Base-by-base conservation (phyloP, 2,329 filamentous ascomycete species). In the Claviceps sp. region DNA sequence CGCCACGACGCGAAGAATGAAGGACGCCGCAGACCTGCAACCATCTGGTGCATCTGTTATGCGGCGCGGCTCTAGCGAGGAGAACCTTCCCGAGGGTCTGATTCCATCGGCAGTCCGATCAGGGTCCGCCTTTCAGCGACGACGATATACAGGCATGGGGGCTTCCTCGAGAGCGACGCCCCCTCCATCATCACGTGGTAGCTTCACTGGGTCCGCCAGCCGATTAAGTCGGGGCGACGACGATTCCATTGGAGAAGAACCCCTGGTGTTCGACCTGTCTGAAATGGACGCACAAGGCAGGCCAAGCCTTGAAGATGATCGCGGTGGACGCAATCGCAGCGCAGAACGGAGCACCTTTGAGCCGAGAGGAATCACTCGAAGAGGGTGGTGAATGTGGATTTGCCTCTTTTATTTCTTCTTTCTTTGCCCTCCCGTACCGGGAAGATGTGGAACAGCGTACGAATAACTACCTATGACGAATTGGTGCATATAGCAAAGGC, bases 261-360 rank as follows among this genome's bases (percentile, higher is more conserved):
- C 81, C 0, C 65, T 88, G 9, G 72, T 88, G 9, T 88, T 88
- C 64, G 81, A 84, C 56, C 80, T 88, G 73, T 85, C 81, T 38
- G 84, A 88, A 64, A 77, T 87, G 62, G 81, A 81, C 57, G 71
- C 76, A 18, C 73, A 75, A 52, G 74, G 75, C 45, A 70, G 79
- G 55, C 72, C 77, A 55, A 83, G 78, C 57, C 63, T 82, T 7
- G 80, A 84, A 57, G 79, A 82, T 55, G 67, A 65, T 1, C 64
- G 70, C 44, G 65, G 69, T 3, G 65, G 67, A 30, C 63, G 64
- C 22, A 67, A 68, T 53, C 65, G 69, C 49, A 73, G 67, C 18
- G 61, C 66, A 24, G 65, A 72, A 34, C 64, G 68, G 51, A 65
- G 63, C 46, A 62, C 62, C 16, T 74, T 68, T 52, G 72, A 74